A percentile compares a stretch with the other conserved stretches of the same genome.
phyloP scores from a whole-genome alignment of 2,329 filamentous ascomycete species.

The Clonostachys solani region DNA sequence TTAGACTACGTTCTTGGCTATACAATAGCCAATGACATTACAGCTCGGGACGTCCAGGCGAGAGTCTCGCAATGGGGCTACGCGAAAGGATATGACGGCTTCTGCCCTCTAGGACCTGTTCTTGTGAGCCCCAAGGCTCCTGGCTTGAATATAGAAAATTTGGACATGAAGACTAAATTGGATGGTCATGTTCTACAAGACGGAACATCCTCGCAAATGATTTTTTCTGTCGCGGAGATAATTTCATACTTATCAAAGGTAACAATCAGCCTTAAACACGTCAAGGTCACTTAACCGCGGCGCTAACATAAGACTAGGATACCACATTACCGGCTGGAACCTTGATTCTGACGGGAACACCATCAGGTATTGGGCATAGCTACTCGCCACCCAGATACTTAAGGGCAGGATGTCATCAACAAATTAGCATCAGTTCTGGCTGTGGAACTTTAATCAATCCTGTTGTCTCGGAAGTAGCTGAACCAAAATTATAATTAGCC shows the following conservation, averaged over 20 bases:
- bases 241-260: constrained; percentile 11
- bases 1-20: constrained; percentile 50
- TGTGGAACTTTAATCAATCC: constrained; percentile 13
- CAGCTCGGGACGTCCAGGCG: constrained; percentile 44
- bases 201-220: constrained; percentile 12
- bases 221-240: constrained; percentile 20
- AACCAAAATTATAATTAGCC: neutral
- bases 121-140: constrained; percentile 6
- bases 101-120: constrained; percentile 35
- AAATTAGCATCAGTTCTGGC: constrained; percentile 9
- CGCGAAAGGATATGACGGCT: constrained; percentile 44
- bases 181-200: constrained; percentile 15
- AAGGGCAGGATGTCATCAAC: constrained; percentile 6
- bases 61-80: constrained; percentile 44
- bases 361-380: constrained; percentile 12
- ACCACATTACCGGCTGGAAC: constrained; percentile 16
- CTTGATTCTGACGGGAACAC: constrained; percentile 19
- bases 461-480: constrained; percentile 3
- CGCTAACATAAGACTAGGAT: constrained; percentile 6
- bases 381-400: constrained; percentile 10
- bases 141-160: constrained; percentile 1
- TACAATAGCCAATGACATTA: constrained; percentile 52
- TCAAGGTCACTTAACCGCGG: neutral
- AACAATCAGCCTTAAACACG: neutral
- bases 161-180: constrained; percentile 10